Evolutionary conservation across 495 filamentous ascomycete species (phyloP), one percentile per base, ranked within the genome.

Genomic region (Tetracladium setigerum): DNA sequence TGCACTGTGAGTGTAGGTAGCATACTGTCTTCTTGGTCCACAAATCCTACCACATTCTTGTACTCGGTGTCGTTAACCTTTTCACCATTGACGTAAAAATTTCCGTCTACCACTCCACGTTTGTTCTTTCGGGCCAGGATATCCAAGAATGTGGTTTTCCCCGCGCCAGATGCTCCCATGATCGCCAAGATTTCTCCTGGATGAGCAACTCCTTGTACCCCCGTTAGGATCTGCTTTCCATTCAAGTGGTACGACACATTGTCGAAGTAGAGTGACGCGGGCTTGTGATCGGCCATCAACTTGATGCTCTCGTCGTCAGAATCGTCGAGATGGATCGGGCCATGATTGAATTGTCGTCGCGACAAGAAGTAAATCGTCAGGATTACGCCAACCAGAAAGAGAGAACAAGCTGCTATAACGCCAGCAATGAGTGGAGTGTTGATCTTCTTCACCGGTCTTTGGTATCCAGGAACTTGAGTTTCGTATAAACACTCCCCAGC

Each of bases 21-120:
- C 89, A 98, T 95, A 6, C 91, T 95, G 58, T 97, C 92, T 55
- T 97, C 92, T 64, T 98, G 92, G 54, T 98, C 94, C 30, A 98
- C 92, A 56, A 98, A 98, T 37, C 92, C 92, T 40, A 95, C 82
- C 56, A 95, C 89, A 52, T 74, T 87, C 61, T 85, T 86, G 64
- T 88, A 98, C 27, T 96, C 89, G 38, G 79, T 62, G 63, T 98
- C 89, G 40, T 67, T 73, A 33, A 97, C 77, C 63, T 86, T 89
- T 61, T 96, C 87, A 30, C 92, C 92, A 58, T 98, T 97, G 42
- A 98, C 82, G 57, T 84, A 95, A 57, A 97, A 95, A 43, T 95
- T 75, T 15, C 92, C 92, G 4, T 74, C 68, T 2, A 86, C 81
- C 5, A 70, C 57, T 30, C 92, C 92, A 17, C 87, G 80, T 67